Evolutionary conservation across 2,329 filamentous ascomycete genomes (phyloP).

Genomic region (Aspergillus ochraceus): DNA sequence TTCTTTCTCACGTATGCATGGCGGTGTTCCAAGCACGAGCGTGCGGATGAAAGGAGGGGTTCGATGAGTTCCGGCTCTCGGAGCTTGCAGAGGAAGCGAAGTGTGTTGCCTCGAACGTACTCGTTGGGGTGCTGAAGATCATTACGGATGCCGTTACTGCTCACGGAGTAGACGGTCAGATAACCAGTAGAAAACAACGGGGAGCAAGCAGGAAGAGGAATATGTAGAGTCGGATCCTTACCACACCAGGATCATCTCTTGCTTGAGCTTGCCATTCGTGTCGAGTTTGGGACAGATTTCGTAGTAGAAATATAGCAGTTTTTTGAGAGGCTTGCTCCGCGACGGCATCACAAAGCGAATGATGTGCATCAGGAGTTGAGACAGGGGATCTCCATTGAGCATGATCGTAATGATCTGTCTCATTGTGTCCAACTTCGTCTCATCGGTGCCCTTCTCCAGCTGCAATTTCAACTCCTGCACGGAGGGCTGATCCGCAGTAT

Average conservation of each 20-base stretch:
- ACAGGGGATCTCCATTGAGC: constrained; percentile 97
- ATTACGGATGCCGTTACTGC: constrained; percentile 94
- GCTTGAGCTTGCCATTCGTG: constrained; percentile 88
- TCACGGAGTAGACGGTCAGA: neutral
- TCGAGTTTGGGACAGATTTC: constrained; percentile 98
- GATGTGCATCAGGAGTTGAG: constrained; percentile 96
- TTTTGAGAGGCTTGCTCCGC: constrained; percentile 94
- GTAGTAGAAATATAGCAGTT: constrained; percentile 98
- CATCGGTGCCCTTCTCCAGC: constrained; percentile 90
- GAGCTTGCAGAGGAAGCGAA: constrained; percentile 95
- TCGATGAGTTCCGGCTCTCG: constrained; percentile 95
- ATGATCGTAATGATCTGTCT: constrained; percentile 95
- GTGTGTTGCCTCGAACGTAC: constrained; percentile 96
- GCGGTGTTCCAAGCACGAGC: constrained; percentile 89
- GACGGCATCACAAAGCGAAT: constrained; percentile 99
- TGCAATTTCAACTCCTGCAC: constrained; percentile 89
- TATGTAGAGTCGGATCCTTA: constrained; percentile 46
- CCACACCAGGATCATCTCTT: constrained; percentile 99
- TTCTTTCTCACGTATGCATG: constrained; percentile 99
- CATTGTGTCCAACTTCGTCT: constrained; percentile 92
- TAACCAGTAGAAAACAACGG: constrained; percentile 4
- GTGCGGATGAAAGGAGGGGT: constrained; percentile 86
- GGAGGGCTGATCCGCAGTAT: constrained; percentile 86
- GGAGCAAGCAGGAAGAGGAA: constrained; percentile 4
- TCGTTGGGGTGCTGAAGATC: constrained; percentile 97